Base-by-base conservation (phyloP, 345 rosid genomes). In the Balakata baccata region DNA sequence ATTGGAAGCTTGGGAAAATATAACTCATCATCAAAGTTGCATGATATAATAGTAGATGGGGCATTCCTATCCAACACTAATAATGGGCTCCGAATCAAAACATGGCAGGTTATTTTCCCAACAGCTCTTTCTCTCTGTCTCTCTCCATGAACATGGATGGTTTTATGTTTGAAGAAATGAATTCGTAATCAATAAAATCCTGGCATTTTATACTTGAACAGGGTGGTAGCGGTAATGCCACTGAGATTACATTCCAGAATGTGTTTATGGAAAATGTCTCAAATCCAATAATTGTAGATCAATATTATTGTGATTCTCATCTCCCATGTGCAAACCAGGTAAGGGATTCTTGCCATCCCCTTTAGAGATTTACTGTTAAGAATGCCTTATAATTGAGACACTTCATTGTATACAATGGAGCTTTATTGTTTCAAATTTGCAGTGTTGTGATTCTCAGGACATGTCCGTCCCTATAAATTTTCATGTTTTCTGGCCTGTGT, bases 1-100 rank as follows among this genome's bases (percentile, higher is more conserved):
- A 90, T 92, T 64, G 98, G 98, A 75, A 92, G 99, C 89, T 58
- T 92, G 85, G 98, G 98, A 71, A 90, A 90, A 78, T 81, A 82
- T 1, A 78, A 87, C 78, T 83, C 97, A 7, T 80, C 82, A 83
- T 82, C 86, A 47, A 76, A 77, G 66, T 93, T 94, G 75, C 81
- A 45, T 34, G 84, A 90, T 75, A 71, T 94, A 64, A 58, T 72
- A 25, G 89, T 92, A 60, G 86, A 89, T 69, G 82, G 87, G 71
- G 97, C 89, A 11, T 80, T 81, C 59, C 77, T 92, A 38, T 89
- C 86, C 74, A 81, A 87, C 84, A 89, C 98, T 11, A 77, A 82
- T 11, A 92, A 92, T 78, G 98, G 98, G 56, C 84, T 87, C 64
- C 92, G 98, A 67, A 92, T 94, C 81, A 94, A 92, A 84, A 92